Base-by-base conservation (phyloP, 2,329 filamentous ascomycete genomes). In the Madurella fahalii region DNA sequence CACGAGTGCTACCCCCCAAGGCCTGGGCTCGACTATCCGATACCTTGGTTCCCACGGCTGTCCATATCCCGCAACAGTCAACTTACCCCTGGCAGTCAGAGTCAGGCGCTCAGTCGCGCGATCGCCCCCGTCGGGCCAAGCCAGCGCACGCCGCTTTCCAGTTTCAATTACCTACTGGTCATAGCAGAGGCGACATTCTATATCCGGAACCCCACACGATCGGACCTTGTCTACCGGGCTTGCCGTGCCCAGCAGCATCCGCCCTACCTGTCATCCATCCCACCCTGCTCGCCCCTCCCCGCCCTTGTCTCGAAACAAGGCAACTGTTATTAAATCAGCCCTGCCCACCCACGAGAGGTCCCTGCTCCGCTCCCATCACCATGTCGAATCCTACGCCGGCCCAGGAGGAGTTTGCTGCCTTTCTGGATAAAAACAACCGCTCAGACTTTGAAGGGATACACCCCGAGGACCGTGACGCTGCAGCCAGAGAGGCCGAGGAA, bases 371-470 rank as follows among this genome's bases (percentile, higher is more conserved):
- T 46, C 54, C 54, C 52, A 56, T 63, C 74, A 76, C 51, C 68
- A 83, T 83, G 80, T 73, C 78, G 60, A 73, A 75, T 59, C 73
- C 71, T 48, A 83, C 82, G 52, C 74, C 81, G 54, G 83, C 83
- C 49, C 81, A 86, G 70, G 82, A 86, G 74, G 83, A 88, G 71
- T 86, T 85, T 69, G 80, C 85, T 69, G 71, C 74, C 60, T 77
- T 87, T 54, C 71, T 88, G 58, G 75, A 77, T 61, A 83, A 80
- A 63, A 83, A 82, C 63, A 76, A 72, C 48, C 71, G 71, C 40
- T 57, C 57, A 39, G 69, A 68, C 49, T 69, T 66, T 64, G 67
- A 68, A 68, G 71, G 67, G 67, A 60, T 75, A 59, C 85, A 86
- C 58, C 81, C 80, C 32, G 84, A 88, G 68, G 81, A 83, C 65